Base-by-base conservation (phyloP, 805 yeast species). In the Monosporozyma unispora region DNA sequence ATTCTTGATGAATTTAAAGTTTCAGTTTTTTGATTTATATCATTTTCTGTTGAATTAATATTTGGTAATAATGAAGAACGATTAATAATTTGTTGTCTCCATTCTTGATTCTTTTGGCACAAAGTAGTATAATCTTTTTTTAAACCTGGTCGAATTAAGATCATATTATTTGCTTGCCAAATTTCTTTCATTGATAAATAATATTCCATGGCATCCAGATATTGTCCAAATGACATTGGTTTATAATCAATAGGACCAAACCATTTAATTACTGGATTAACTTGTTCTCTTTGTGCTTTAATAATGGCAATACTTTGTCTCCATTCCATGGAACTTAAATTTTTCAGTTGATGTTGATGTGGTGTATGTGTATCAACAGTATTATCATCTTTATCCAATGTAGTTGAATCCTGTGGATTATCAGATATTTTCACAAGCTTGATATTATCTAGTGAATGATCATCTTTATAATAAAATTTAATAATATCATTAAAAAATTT, bases 221-320 rank as follows among this genome's bases (percentile, higher is more conserved):
- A 72, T 33, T 71, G 79, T 9, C 62, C 55, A 23, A 71, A 69
- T 10, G 64, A 48, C 66, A 81, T 76, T 3, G 88, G 84, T 41
- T 66, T 70, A 61, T 73, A 76, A 38, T 75, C 74, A 52, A 70
- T 63, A 4, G 87, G 87, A 0, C 90, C 90, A 61, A 76, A 80
- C 89, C 89, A 84, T 64, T 72, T 69, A 43, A 75, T 74, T 2
- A 77, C 75, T 31, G 61, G 57, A 45, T 66, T 67, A 49, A 70
- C 70, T 5, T 84, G 81, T 44, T 70, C 70, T 44, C 70, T 67
- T 27, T 67, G 67, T 1, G 82, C 84, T 31, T 68, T 64, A 1
- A 64, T 61, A 18, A 64, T 38, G 0, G 76, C 76, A 18, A 67
- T 63, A 47, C 67, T 63, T 50, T 64, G 68, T 46, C 61, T 64